Percentiles rank a stretch among this genome's conserved stretches.
Evolutionary conservation across 1,284 basidiomycete species (phyloP).

Genomic region (Melampsora larici-populina): DNA sequence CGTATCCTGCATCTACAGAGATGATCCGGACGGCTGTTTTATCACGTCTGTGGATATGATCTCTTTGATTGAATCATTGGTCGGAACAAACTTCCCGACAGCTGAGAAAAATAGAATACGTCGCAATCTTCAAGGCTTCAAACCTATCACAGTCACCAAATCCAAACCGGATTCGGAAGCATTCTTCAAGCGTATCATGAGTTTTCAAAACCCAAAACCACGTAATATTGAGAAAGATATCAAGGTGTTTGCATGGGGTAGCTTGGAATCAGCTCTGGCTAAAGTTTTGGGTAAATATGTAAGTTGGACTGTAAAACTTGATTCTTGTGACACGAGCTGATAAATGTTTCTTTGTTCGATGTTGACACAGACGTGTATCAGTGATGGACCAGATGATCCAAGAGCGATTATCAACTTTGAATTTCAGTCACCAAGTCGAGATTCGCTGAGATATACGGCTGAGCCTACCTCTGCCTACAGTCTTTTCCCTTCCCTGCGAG

Average conservation of each 20-base stretch:
- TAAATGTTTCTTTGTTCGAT: background rate
- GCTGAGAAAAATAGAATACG: conserved; percentile 96
- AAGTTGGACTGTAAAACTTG: background rate
- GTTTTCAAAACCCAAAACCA: conserved; percentile 86
- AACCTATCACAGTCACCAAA: conserved; percentile 86
- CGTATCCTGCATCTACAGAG: background rate
- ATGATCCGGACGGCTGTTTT: conserved; percentile 57
- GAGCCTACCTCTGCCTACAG: background rate
- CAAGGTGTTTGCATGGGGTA: conserved; percentile 92
- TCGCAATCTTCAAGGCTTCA: conserved; percentile 85
- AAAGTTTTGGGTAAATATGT: conserved; percentile 90
- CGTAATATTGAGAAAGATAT: conserved; percentile 96
- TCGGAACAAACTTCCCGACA: conserved; percentile 76
- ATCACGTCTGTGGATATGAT: conserved; percentile 93
- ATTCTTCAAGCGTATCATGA: conserved; percentile 93
- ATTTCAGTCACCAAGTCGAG: background rate
- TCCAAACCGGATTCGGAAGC: conserved; percentile 71
- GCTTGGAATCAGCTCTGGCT: conserved; percentile 73
- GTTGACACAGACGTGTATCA: background rate
- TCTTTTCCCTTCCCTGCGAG: background rate
- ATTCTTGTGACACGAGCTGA: background rate
- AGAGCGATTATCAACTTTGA: conserved; percentile 1
- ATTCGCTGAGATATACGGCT: background rate
- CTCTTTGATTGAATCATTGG: conserved; percentile 81
- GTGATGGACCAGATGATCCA: background rate